phyloP scores from a whole-genome alignment of 208 protist species.

The Leishmania tropica region DNA sequence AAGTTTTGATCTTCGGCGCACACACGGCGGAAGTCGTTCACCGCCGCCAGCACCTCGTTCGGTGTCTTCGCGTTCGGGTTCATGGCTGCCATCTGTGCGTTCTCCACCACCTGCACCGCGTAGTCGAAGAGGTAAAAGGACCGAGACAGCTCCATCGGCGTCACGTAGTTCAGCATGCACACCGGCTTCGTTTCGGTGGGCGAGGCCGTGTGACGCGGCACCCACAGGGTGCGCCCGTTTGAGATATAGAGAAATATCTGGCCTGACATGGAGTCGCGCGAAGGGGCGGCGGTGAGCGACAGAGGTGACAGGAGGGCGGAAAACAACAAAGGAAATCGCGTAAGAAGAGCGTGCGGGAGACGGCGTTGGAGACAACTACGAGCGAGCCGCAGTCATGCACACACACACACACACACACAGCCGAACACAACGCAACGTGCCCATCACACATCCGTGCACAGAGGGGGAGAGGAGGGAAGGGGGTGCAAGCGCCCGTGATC shows the following conservation, averaged over 20 bases:
- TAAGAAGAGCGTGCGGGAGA: conserved; percentile 25
- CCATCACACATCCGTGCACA: neutral
- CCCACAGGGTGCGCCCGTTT: conserved; percentile 85
- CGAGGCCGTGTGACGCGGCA: conserved; percentile 72
- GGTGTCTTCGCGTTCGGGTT: conserved; percentile 75
- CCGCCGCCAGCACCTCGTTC: conserved; percentile 67
- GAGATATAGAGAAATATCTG: conserved; percentile 79
- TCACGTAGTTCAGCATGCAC: conserved; percentile 65
- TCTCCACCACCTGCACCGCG: conserved; percentile 68
- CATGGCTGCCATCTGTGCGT: conserved; percentile 47
- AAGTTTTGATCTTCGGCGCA: conserved; percentile 69
- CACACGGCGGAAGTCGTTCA: conserved; percentile 81
- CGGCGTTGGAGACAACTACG: neutral
- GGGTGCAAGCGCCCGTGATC: neutral
- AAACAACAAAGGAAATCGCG: conserved; percentile 10
- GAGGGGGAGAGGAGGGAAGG: neutral
- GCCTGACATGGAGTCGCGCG: conserved; percentile 29
- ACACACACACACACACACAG: conserved; percentile 3
- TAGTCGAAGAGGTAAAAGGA: conserved; percentile 91
- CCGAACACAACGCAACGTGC: neutral
- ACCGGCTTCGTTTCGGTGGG: conserved; percentile 61
- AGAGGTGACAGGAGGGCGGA: neutral
- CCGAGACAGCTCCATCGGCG: conserved; percentile 72
- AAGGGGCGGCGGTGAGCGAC: neutral
- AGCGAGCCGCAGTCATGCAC: conserved; percentile 5